A percentile compares a stretch with the other conserved stretches of the same genome.
Conservation (phyloP, 2,329 filamentous ascomycete species). For the Beauveria asiatica region DNA sequence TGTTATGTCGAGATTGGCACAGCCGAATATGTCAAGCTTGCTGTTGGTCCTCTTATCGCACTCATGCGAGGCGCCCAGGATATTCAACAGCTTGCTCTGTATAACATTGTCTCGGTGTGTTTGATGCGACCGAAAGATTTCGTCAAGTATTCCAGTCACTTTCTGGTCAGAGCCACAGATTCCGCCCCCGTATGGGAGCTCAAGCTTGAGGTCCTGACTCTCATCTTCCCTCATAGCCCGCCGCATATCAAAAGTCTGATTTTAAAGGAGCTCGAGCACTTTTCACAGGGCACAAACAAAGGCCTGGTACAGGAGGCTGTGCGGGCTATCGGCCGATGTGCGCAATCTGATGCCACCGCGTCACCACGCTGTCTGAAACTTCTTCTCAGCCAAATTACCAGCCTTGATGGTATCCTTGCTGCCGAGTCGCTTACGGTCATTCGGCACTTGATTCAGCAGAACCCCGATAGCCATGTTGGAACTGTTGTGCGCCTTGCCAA, state of each 20-base stretch:
- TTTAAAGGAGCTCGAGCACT: conserved; percentile 88
- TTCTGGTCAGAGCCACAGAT: conserved; percentile 75
- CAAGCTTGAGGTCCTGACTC: conserved; percentile 82
- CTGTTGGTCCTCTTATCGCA: conserved; percentile 78
- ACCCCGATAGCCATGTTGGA: conserved; percentile 68
- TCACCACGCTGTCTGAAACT: conserved; percentile 74
- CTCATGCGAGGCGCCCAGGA: conserved; percentile 78
- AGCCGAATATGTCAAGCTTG: conserved; percentile 60
- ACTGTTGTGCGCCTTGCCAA: conserved; percentile 86
- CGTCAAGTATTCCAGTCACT: conserved; percentile 80
- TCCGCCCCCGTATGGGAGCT: conserved; percentile 76
- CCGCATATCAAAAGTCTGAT: conserved; percentile 74
- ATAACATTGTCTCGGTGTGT: conserved; percentile 93
- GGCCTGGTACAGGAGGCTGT: conserved; percentile 82
- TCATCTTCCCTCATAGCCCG: conserved; percentile 80
- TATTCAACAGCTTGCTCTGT: conserved; percentile 80
- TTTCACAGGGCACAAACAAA: conserved; percentile 66
- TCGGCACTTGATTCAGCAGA: conserved; percentile 87
- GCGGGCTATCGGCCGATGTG: conserved; percentile 85
- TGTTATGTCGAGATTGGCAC: conserved; percentile 82
- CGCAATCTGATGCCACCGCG: conserved; percentile 64
- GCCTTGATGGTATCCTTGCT: conserved; percentile 76
- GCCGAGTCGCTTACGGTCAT: conserved; percentile 93
- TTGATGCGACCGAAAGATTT: conserved; percentile 70
- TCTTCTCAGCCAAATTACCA: conserved; percentile 79